phyloP scores from a whole-genome alignment of 1,284 basidiomycete species.

The Ganoderma sinense region DNA sequence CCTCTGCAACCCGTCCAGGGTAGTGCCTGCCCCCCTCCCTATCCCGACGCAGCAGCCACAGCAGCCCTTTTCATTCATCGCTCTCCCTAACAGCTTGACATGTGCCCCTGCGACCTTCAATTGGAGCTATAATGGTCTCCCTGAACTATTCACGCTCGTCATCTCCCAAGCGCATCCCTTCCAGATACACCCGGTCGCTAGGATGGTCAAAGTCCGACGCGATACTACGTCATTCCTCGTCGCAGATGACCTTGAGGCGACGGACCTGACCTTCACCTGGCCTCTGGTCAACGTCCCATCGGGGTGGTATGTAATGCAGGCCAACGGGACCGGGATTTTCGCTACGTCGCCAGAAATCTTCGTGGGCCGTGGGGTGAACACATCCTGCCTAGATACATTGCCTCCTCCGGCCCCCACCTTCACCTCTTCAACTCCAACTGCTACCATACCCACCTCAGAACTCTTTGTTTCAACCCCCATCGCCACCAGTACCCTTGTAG shows the following conservation, averaged over 20 bases:
- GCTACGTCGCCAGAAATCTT: slow-evolving; percentile 32
- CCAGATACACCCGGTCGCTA: neutral
- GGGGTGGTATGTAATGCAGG: slow-evolving; percentile 36
- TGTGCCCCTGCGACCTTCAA: slow-evolving; percentile 26
- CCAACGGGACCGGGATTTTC: slow-evolving; percentile 8
- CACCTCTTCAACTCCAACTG: neutral
- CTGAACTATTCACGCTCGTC: slow-evolving; percentile 9
- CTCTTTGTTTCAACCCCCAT: neutral
- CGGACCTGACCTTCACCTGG: slow-evolving; percentile 30
- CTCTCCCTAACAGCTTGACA: slow-evolving; percentile 25
- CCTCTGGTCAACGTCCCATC: slow-evolving; percentile 33
- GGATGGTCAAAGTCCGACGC: neutral
- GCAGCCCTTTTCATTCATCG: slow-evolving; percentile 19
- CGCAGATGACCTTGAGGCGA: slow-evolving; percentile 22
- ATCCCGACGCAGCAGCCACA: neutral
- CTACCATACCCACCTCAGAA: neutral
- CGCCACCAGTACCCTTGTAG: neutral
- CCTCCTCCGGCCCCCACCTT: neutral
- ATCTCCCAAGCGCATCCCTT: neutral
- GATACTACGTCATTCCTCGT: slow-evolving; percentile 11
- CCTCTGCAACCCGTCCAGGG: neutral
- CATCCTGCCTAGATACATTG: slow-evolving; percentile 25
- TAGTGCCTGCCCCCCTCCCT: neutral
- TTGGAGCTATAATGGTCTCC: slow-evolving; percentile 32
- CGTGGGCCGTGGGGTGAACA: slow-evolving; percentile 30